phyloP scores from a whole-genome alignment of 345 rosid genomes.

The Litchi chinensis region DNA sequence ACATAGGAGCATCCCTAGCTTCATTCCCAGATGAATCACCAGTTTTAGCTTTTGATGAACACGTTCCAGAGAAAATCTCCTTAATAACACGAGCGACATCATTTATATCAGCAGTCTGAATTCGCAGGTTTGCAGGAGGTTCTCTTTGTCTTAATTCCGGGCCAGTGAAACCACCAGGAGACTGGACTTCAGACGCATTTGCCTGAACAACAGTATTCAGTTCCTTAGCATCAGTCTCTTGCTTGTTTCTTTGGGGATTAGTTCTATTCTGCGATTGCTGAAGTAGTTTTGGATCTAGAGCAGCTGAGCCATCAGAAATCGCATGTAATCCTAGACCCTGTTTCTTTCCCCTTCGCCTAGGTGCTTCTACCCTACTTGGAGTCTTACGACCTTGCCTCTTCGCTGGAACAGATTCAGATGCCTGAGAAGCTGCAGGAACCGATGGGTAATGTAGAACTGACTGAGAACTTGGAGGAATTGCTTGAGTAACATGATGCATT shows the following conservation, averaged over 20 bases:
- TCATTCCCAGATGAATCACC: slow-evolving; percentile 43
- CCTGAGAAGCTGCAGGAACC: slow-evolving; percentile 17
- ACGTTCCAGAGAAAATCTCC: slow-evolving; percentile 67
- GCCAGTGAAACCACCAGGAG: slow-evolving; percentile 25
- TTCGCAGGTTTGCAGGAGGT: slow-evolving; percentile 38
- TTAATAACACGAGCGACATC: slow-evolving; percentile 81
- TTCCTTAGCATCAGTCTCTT: slow-evolving; percentile 41
- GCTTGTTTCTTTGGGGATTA: slow-evolving; percentile 35
- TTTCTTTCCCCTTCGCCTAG: slow-evolving; percentile 58
- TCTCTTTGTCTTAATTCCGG: slow-evolving; percentile 41
- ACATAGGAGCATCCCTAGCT: slow-evolving; percentile 27
- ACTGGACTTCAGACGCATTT: slow-evolving; percentile 24
- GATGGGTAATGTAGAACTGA: slow-evolving; percentile 31
- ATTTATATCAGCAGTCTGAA: slow-evolving; percentile 57
- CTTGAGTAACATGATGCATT: slow-evolving; percentile 12
- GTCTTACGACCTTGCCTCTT: slow-evolving; percentile 51
- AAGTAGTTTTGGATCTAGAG: slow-evolving; percentile 33
- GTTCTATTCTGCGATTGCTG: slow-evolving; percentile 29
- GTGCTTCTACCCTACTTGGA: slow-evolving; percentile 44
- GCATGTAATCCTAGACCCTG: slow-evolving; percentile 26
- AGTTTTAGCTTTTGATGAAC: slow-evolving; percentile 49
- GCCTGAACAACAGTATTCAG: slow-evolving; percentile 29
- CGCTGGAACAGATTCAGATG: slow-evolving; percentile 27
- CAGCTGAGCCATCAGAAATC: slow-evolving; percentile 30
- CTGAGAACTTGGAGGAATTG: slow-evolving; percentile 28